Percentiles rank a stretch among this genome's conserved stretches.
phyloP scores from a whole-genome alignment of 179 eudicot species.

The Pouteria campechiana region DNA sequence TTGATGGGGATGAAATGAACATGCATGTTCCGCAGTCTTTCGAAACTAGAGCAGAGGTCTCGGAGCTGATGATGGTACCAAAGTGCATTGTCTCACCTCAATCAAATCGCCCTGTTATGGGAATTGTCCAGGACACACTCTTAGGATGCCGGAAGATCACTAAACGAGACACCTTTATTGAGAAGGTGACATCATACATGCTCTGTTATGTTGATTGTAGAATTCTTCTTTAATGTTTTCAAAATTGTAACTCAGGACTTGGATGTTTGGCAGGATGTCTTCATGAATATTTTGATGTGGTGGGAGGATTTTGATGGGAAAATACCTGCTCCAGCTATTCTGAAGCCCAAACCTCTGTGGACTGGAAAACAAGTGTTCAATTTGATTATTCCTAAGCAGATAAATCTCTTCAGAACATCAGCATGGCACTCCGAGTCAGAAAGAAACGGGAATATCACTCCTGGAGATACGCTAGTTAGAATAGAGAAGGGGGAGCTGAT shows the following conservation, averaged over 20 bases:
- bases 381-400: constrained; percentile 95
- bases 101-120: constrained; percentile 96
- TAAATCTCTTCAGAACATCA: constrained; percentile 77
- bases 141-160: constrained; percentile 97
- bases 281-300: constrained; percentile 99
- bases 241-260: no score
- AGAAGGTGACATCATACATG: constrained; percentile 76
- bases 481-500: constrained; percentile 86
- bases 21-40: constrained; percentile 99
- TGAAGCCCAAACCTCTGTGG: constrained; percentile 99
- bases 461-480: constrained; percentile 91
- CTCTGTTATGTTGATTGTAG: no score
- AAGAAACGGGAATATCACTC: constrained; percentile 69
- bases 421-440: constrained; percentile 92
- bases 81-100: constrained; percentile 98
- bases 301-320: constrained; percentile 99
- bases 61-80: constrained; percentile 99
- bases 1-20: constrained; percentile 99
- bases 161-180: constrained; percentile 94
- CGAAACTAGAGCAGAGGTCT: constrained; percentile 96
- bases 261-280: no score
- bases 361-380: constrained; percentile 98
- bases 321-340: constrained; percentile 87
- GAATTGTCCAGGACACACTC: constrained; percentile 97
- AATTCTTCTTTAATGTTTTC: no score